Conservation (phyloP, 2,329 filamentous ascomycete species). For the Fusarium brachygibbosum region DNA sequence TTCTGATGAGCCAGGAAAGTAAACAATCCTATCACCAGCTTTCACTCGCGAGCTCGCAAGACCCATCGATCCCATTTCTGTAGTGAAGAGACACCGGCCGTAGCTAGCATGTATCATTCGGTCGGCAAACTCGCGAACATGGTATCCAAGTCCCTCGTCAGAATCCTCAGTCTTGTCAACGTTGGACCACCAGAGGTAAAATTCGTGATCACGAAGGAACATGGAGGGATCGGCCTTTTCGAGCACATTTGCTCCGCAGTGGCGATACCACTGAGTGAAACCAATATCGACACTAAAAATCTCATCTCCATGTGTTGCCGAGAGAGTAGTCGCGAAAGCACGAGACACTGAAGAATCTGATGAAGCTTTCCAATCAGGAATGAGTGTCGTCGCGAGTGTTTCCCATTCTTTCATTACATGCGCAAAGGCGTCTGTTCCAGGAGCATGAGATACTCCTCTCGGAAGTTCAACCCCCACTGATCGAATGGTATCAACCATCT, state of each 20-base stretch:
- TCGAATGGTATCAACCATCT: slow-evolving; percentile 4
- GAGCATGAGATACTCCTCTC: neutral
- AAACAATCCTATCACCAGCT: neutral
- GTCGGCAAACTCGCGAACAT: neutral
- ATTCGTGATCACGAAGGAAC: slow-evolving; percentile 22
- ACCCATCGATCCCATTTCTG: slow-evolving; percentile 19
- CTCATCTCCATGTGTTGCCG: neutral
- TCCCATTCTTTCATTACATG: slow-evolving; percentile 17
- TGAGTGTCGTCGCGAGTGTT: neutral
- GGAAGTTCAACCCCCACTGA: slow-evolving; percentile 7
- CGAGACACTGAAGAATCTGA: neutral
- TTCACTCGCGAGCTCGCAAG: neutral
- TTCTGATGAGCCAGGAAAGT: slow-evolving; percentile 8
- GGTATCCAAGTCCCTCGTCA: neutral
- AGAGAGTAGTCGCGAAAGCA: slow-evolving; percentile 6
- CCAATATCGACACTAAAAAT: neutral
- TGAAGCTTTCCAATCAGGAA: neutral
- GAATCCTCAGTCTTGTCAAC: neutral
- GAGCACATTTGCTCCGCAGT: slow-evolving; percentile 12
- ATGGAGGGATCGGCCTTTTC: neutral
- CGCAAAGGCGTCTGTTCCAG: neutral
- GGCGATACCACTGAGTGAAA: slow-evolving; percentile 25
- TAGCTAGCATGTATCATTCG: slow-evolving; percentile 2
- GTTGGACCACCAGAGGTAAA: slow-evolving; percentile 20
- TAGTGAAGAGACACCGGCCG: slow-evolving; percentile 15